A percentile compares a stretch with the other conserved stretches of the same genome.
Evolutionary conservation across 768 basidiomycete species (phyloP).

Genomic region (Plicaturopsis crispa): DNA sequence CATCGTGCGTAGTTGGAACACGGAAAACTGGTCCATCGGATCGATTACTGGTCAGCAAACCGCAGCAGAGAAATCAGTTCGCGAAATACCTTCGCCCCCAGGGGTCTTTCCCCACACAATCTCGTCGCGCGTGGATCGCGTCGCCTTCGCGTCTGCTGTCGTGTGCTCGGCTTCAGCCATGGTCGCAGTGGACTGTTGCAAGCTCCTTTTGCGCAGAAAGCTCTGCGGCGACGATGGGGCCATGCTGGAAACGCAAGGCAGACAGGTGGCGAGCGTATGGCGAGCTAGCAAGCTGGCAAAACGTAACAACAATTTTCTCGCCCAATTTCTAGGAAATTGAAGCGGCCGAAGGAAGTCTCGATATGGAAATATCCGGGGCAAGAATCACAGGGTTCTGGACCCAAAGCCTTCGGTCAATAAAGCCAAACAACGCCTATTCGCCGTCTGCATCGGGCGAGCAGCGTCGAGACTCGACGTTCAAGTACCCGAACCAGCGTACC

Average conservation of each 20-base stretch:
- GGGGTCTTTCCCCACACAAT: conserved; percentile 89
- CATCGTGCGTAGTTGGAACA: conserved; percentile 89
- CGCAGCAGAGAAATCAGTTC: conserved; percentile 4
- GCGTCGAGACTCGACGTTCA: too few species aligned
- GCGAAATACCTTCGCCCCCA: conserved; percentile 56
- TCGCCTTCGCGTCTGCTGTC: not conserved
- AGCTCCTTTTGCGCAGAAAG: conserved; percentile 7
- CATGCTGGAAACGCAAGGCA: not conserved
- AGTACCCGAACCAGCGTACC: too few species aligned
- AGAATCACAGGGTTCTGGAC: too few species aligned
- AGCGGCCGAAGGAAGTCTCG: too few species aligned
- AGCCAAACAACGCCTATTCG: too few species aligned
- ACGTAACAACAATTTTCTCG: too few species aligned
- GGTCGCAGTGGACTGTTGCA: not conserved
- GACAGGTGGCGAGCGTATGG: too few species aligned
- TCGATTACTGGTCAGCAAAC: conserved; percentile 7
- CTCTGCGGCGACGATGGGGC: conserved; percentile 1
- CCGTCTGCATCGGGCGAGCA: too few species aligned
- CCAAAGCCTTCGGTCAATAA: too few species aligned
- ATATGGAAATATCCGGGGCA: too few species aligned
- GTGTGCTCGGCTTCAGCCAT: conserved; percentile 12
- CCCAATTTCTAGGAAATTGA: too few species aligned
- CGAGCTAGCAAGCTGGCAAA: too few species aligned
- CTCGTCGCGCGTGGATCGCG: conserved; percentile 30
- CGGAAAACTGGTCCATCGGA: conserved; percentile 61